Conservation (phyloP, 257 asterid species). For the Jasminum sambac region DNA sequence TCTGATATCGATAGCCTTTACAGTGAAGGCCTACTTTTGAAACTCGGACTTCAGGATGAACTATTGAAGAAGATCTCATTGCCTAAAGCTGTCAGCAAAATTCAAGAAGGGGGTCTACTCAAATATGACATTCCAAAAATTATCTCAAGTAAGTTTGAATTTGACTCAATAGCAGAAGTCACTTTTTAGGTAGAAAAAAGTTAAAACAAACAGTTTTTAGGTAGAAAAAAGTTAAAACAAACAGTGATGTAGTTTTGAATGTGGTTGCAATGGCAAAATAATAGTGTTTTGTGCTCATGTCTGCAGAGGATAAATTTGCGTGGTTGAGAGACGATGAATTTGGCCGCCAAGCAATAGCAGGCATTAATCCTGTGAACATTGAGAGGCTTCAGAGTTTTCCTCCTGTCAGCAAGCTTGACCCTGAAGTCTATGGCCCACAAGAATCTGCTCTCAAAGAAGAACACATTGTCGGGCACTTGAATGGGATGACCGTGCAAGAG, state of each 20-base stretch:
- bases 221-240: slow-evolving; percentile 1
- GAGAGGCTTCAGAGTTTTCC: slow-evolving; percentile 79
- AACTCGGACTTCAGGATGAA: slow-evolving; percentile 78
- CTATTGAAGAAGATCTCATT: slow-evolving; percentile 67
- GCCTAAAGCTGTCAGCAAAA: slow-evolving; percentile 67
- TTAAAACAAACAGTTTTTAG: not conserved
- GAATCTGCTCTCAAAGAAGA: slow-evolving; percentile 89
- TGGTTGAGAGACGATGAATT: slow-evolving; percentile 98
- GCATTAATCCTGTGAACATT: slow-evolving; percentile 79
- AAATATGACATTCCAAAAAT: slow-evolving; percentile 84
- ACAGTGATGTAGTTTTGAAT: not conserved
- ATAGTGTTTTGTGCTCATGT: not conserved
- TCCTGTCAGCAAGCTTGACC: slow-evolving; percentile 83
- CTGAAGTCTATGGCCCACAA: slow-evolving; percentile 66
- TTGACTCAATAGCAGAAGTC: too few species aligned
- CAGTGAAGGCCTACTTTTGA: slow-evolving; percentile 79
- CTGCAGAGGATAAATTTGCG: slow-evolving; percentile 83
- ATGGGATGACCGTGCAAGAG: slow-evolving; percentile 90
- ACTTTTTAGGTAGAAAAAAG: too few species aligned
- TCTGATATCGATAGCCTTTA: slow-evolving; percentile 86
- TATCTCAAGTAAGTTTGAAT: slow-evolving; percentile 57
- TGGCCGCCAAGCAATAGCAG: slow-evolving; percentile 88
- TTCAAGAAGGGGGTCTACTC: slow-evolving; percentile 79
- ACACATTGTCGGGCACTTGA: slow-evolving; percentile 69
- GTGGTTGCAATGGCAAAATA: not conserved